Conservation (phyloP, 2,329 filamentous ascomycete species). For the Fusarium luffae region DNA sequence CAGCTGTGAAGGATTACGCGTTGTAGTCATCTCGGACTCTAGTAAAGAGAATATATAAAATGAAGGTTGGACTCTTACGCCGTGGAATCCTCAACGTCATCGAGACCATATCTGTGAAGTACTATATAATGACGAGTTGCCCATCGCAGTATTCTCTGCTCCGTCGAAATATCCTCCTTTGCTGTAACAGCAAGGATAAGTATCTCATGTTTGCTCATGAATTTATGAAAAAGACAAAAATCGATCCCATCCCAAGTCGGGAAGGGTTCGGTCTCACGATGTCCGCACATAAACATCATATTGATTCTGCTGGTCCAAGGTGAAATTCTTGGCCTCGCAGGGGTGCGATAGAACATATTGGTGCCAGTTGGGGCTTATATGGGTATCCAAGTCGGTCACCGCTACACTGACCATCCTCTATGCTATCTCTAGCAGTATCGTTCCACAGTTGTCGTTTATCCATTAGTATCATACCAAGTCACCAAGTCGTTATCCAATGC, state of each 20-base stretch:
- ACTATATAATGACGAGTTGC: not conserved
- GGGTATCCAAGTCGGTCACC: not conserved
- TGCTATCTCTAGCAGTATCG: not conserved
- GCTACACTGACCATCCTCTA: not conserved
- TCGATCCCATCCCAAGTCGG: not conserved
- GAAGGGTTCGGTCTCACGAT: constrained; percentile 5
- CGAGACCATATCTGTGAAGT: not conserved
- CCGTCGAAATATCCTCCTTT: not conserved
- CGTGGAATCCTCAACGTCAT: not conserved
- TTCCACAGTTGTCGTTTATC: not conserved
- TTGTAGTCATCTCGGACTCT: not conserved
- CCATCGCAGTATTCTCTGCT: not conserved
- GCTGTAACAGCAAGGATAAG: not conserved
- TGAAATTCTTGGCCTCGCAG: not conserved
- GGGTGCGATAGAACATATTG: constrained; percentile 7
- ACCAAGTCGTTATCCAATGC: not conserved
- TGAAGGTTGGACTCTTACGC: no score
- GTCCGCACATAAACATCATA: not conserved
- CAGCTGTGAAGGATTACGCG: not conserved
- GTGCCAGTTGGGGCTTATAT: not conserved
- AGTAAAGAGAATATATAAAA: not conserved
- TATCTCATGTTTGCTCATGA: not conserved
- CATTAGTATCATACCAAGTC: not conserved
- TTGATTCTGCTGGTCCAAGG: not conserved
- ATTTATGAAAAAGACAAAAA: constrained; percentile 3